A percentile compares a stretch with the other conserved stretches of the same genome.
phyloP scores from a whole-genome alignment of 2,329 filamentous ascomycete genomes.

The Trichophyton mentagrophytes region DNA sequence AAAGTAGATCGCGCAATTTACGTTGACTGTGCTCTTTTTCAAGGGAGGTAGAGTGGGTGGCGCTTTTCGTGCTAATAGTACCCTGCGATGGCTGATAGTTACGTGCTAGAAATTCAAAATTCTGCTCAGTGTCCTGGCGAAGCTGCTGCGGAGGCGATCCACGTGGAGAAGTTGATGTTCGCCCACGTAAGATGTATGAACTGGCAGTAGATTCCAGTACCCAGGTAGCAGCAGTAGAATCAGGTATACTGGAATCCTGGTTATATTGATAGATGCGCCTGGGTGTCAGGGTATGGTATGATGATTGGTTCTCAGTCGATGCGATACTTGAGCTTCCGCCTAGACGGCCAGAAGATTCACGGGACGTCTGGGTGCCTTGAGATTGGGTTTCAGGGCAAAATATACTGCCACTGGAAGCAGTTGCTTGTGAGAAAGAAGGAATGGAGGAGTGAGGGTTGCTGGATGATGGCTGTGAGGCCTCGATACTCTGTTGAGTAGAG shows the following conservation, averaged over 20 bases:
- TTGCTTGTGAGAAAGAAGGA: slow-evolving; percentile 1
- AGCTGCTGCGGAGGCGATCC: not conserved
- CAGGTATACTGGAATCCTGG: not conserved
- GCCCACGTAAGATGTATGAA: not conserved
- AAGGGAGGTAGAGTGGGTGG: not conserved
- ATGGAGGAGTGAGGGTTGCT: not conserved
- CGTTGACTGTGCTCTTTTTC: not conserved
- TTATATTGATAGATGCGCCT: not conserved
- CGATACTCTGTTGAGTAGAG: not conserved
- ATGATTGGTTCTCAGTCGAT: not conserved
- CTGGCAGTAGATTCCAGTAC: not conserved
- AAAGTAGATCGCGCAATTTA: not conserved
- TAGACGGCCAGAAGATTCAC: not conserved
- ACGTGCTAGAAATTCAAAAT: not conserved
- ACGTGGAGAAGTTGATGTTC: not conserved
- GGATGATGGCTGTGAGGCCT: not conserved
- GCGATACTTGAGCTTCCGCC: not conserved
- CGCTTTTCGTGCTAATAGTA: not conserved
- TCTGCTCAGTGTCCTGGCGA: not conserved
- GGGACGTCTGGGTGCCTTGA: slow-evolving; percentile 5
- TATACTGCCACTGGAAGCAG: slow-evolving; percentile 8
- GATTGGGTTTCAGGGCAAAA: slow-evolving; percentile 5
- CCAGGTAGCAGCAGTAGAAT: not conserved
- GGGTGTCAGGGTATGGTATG: not conserved
- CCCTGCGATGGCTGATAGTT: not conserved